Percentiles rank a stretch among this genome's conserved stretches.
Evolutionary conservation across 2,329 filamentous ascomycete species (phyloP).

Genomic region (Diaporthe citrichinensis): DNA sequence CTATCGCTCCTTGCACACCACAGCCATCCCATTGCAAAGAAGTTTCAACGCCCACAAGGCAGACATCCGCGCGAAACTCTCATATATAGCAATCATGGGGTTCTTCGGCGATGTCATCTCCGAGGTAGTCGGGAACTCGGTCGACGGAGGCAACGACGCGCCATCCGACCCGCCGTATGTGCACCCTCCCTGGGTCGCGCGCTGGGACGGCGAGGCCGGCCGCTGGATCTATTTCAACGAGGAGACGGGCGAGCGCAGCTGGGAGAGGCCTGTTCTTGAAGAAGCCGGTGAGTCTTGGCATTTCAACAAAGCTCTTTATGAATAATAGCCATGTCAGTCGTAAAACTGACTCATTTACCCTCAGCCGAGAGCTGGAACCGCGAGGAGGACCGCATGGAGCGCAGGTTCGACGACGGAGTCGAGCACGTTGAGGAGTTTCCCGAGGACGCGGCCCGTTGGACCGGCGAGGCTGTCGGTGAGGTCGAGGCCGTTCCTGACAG

Average conservation of each 20-base stretch:
- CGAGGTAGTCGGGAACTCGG: slow-evolving; percentile 25
- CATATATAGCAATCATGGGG: slow-evolving; percentile 14
- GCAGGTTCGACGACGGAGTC: slow-evolving; percentile 34
- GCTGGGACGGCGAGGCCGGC: slow-evolving; percentile 37
- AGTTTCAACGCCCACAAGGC: neutral
- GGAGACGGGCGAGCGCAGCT: slow-evolving; percentile 38
- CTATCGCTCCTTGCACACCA: too few species aligned
- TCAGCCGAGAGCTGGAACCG: slow-evolving; percentile 32
- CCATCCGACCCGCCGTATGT: slow-evolving; percentile 36
- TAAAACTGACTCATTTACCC: neutral
- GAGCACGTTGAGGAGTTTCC: slow-evolving; percentile 34
- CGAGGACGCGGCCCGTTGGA: slow-evolving; percentile 39
- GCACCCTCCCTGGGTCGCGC: slow-evolving; percentile 34
- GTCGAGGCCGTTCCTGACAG: slow-evolving; percentile 33
- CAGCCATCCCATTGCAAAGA: neutral
- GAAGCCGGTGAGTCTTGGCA: slow-evolving; percentile 31
- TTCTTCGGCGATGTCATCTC: slow-evolving; percentile 34
- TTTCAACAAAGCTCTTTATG: accelerated
- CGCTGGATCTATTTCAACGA: slow-evolving; percentile 40
- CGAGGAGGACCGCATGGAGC: slow-evolving; percentile 35
- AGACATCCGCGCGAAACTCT: neutral
- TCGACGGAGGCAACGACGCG: slow-evolving; percentile 26
- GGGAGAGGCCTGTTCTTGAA: slow-evolving; percentile 34
- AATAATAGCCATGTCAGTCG: neutral
- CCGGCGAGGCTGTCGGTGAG: slow-evolving; percentile 35